phyloP scores from a whole-genome alignment of 2,329 filamentous ascomycete species.

The Sarocladium kiliense region DNA sequence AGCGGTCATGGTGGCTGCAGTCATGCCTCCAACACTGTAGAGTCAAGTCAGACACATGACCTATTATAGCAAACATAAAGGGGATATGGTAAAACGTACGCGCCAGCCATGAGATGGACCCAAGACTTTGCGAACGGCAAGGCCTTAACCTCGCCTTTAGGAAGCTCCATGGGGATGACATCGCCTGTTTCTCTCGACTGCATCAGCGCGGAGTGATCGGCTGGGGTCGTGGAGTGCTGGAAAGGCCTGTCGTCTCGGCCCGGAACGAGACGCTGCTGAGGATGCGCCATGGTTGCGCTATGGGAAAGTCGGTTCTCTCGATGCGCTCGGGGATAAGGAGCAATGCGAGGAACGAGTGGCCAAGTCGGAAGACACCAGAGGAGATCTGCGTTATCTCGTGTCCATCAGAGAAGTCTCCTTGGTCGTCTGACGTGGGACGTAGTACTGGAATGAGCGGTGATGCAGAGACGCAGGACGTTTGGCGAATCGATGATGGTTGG shows the following conservation, averaged over 20 bases:
- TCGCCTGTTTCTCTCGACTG: conserved; percentile 61
- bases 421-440: no score
- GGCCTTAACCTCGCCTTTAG: conserved; percentile 28
- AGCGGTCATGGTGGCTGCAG: conserved; percentile 84
- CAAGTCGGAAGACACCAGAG: neutral
- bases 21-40: conserved; percentile 78
- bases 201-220: conserved; percentile 36
- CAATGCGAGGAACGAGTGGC: no score
- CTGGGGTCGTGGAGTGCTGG: conserved; percentile 22
- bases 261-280: conserved; percentile 21
- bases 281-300: conserved; percentile 25
- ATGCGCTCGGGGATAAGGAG: neutral
- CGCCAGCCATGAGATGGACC: conserved; percentile 89
- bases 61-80: neutral
- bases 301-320: neutral
- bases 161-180: conserved; percentile 33
- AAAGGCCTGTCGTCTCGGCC: conserved; percentile 27
- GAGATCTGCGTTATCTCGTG: neutral
- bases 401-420: neutral
- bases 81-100: conserved; percentile 50
- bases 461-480: no score
- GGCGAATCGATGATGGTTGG: no score
- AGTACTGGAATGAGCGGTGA: no score
- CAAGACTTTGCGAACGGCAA: conserved; percentile 69
- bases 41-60: neutral